Evolutionary conservation across 192 early-diverging fungal species (phyloP).

Genomic region (Funneliformis mosseae): DNA sequence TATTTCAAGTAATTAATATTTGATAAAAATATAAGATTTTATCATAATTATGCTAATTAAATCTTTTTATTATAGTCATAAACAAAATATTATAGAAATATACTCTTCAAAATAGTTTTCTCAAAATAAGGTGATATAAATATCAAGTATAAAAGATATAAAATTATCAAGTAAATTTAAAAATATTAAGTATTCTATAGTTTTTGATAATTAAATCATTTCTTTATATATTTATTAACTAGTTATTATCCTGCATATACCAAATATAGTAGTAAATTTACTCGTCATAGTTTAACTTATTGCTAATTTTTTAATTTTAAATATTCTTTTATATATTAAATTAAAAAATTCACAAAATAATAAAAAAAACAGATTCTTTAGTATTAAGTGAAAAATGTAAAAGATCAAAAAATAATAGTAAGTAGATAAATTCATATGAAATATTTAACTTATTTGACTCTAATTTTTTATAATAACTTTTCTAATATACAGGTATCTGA

Average conservation of each 20-base stretch:
- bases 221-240: neutral
- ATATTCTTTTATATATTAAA: neutral
- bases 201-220: conserved; percentile 1
- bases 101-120: conserved; percentile 8
- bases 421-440: neutral
- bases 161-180: conserved; percentile 5
- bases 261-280: conserved; percentile 18
- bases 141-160: neutral
- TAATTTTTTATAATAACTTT: neutral
- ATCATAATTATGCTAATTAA: conserved; percentile 13
- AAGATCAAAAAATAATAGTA: conserved; percentile 1
- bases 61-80: neutral
- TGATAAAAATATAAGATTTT: conserved; percentile 3
- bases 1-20: neutral
- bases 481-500: neutral
- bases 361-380: conserved; percentile 15
- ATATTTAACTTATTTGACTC: neutral
- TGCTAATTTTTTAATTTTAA: conserved; percentile 13
- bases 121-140: conserved; percentile 5
- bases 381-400: conserved; percentile 13
- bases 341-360: conserved; percentile 14
- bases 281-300: neutral
- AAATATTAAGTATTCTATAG: neutral
- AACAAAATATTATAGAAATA: neutral
- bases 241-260: neutral